Evolutionary conservation across 1,139 yeast genomes (phyloP), one percentile per base, ranked within the genome.

Genomic region (Geotrichum histeridarum): DNA sequence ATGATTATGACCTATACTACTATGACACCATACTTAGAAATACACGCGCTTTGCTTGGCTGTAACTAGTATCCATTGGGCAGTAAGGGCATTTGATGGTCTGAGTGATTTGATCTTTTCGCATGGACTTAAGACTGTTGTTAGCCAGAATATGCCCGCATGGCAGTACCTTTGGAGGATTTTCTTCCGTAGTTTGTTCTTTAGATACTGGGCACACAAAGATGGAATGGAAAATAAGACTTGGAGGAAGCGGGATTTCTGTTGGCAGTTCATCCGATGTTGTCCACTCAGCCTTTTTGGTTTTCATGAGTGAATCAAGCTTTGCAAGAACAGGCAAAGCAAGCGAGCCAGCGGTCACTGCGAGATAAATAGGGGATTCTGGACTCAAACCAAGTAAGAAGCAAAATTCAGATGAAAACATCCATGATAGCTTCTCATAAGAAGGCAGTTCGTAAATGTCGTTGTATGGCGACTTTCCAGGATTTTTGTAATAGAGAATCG

Each of bases 131-230:
- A 83, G 65, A 53, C 84, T 79, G 51, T 77, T 76, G 60, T 73
- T 73, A 0, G 85, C 79, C 7, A 83, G 70, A 12, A 83, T 71
- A 67, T 83, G 89, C 44, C 82, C 82, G 63, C 89, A 84, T 0
- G 85, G 84, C 38, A 83, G 69, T 55, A 82, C 76, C 73, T 76
- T 76, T 1, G 88, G 84, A 2, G 86, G 85, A 61, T 83, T 83
- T 11, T 66, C 70, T 11, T 65, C 67, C 0, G 85, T 81, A 0
- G 87, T 78, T 64, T 91, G 96, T 62, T 89, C 96, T 67, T 88
- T 86, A 7, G 93, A 80, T 1, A 90, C 91, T 0, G 97, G 97
- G 67, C 97, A 90, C 4, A 89, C 90, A 68, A 89, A 90, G 2
- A 90, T 83, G 0, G 95, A 88, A 69, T 90, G 97, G 70, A 82